These are phyloP conservation scores for Tieghemostelium lacteum DNA, from an alignment of 78 protist genomes.

Conservation along the genomic window DNA sequence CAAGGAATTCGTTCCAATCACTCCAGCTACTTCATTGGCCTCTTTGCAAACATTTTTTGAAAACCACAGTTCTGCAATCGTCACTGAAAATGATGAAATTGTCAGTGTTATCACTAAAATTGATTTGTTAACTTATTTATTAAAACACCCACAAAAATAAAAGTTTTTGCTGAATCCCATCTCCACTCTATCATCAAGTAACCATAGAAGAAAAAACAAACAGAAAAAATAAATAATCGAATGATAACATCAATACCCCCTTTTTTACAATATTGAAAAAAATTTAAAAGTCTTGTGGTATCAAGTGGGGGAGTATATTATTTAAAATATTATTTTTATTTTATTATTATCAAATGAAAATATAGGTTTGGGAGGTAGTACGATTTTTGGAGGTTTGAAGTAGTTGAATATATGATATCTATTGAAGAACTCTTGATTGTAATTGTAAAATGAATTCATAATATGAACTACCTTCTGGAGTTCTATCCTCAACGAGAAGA, in stretches of 20 bases:
- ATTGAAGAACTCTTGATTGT: constrained; percentile 54
- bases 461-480: constrained; percentile 76
- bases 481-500: constrained; percentile 55
- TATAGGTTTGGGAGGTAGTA: too few relatives aligned
- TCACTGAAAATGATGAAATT: constrained; percentile 76
- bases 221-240: too few relatives aligned
- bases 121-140: constrained; percentile 60
- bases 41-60: constrained; percentile 62
- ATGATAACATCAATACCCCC: too few relatives aligned
- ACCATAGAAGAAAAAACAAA: too few relatives aligned
- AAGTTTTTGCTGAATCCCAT: background rate
- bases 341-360: too few relatives aligned
- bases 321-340: too few relatives aligned
- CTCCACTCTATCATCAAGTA: too few relatives aligned
- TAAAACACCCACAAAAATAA: constrained; percentile 36
- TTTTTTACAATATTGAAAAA: too few relatives aligned
- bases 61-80: constrained; percentile 65
- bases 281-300: too few relatives aligned
- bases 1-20: constrained; percentile 45
- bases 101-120: constrained; percentile 71
- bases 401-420: background rate
- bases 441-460: constrained; percentile 72
- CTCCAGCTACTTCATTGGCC: constrained; percentile 57
- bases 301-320: too few relatives aligned
- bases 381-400: too few relatives aligned